Evolutionary conservation across 805 yeast genomes (phyloP).

Genomic region (Sugiyamaella smithiae): DNA sequence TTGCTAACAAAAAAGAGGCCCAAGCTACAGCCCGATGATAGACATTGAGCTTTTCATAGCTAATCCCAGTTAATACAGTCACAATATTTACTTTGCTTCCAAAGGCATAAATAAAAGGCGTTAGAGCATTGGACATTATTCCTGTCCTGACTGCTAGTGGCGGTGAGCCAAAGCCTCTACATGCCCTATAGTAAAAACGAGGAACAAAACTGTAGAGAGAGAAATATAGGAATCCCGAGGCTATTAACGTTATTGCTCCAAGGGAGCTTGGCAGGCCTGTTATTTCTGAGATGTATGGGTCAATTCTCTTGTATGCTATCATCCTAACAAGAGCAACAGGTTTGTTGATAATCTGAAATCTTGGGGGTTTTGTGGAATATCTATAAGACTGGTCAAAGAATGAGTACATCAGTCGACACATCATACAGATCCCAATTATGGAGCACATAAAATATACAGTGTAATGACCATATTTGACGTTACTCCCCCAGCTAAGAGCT

Average conservation of each 20-base stretch:
- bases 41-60: constrained; percentile 22
- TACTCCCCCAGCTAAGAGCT: constrained; percentile 11
- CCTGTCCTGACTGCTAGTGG: constrained; percentile 24
- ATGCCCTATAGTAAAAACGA: constrained; percentile 20
- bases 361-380: neutral
- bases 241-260: constrained; percentile 10
- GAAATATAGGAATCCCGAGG: constrained; percentile 12
- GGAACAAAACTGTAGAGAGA: constrained; percentile 12
- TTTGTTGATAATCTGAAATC: neutral
- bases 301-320: constrained; percentile 18
- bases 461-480: constrained; percentile 16
- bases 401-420: constrained; percentile 7
- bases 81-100: constrained; percentile 22
- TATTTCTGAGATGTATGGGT: neutral
- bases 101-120: constrained; percentile 23
- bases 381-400: neutral
- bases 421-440: constrained; percentile 12
- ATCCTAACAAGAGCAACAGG: constrained; percentile 16
- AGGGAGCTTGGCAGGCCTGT: constrained; percentile 17
- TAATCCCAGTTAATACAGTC: constrained; percentile 20
- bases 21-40: constrained; percentile 21
- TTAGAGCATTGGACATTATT: constrained; percentile 23
- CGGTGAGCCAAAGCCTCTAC: constrained; percentile 22
- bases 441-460: constrained; percentile 17
- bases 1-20: constrained; percentile 17